phyloP scores from a whole-genome alignment of 345 rosid species.

The Acer campestre region DNA sequence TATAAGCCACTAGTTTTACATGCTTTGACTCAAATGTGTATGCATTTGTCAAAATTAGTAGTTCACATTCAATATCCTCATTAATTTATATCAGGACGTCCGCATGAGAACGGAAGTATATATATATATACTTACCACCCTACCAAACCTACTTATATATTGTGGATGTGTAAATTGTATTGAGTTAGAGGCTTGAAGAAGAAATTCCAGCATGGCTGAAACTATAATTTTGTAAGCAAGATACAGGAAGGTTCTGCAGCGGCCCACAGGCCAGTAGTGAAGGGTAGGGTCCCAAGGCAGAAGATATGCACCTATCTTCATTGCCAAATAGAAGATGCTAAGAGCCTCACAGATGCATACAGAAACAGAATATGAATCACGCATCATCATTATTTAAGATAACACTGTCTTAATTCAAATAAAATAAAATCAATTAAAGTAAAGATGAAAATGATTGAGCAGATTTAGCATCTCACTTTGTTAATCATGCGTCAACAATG shows the following conservation, averaged over 20 bases:
- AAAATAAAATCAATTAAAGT: background rate
- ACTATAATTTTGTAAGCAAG: background rate
- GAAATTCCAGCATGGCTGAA: background rate
- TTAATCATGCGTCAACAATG: conserved; percentile 23
- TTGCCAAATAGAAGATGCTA: background rate
- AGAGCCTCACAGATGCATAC: background rate
- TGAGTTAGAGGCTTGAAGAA: no score
- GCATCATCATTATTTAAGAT: background rate
- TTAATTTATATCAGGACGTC: no score
- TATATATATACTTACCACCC: no score
- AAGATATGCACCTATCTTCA: background rate
- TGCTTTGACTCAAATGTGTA: no score
- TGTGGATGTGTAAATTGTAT: no score
- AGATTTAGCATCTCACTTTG: background rate
- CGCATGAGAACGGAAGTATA: no score
- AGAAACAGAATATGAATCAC: background rate
- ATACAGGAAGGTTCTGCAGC: no score
- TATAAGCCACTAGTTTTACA: no score
- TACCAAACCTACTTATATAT: no score
- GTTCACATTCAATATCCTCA: no score
- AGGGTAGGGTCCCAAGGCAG: background rate
- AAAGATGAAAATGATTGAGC: background rate
- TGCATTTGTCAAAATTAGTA: no score
- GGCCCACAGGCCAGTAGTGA: no score
- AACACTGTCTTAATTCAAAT: background rate